Conservation (phyloP, 1,139 yeast species). For the Pichia sp. region DNA sequence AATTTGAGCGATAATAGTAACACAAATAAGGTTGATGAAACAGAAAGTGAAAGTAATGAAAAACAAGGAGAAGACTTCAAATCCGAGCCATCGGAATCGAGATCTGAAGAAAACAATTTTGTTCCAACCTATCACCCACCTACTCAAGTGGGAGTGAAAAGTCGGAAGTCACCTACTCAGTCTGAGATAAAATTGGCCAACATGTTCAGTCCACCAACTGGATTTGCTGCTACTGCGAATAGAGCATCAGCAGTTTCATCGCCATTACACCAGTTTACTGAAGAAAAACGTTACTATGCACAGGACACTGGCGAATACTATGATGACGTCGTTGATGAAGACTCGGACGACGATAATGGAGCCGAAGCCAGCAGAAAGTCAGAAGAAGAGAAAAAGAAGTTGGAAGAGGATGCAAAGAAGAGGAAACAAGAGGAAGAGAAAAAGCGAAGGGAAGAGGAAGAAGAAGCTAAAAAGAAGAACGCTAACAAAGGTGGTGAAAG, state of each 20-base stretch:
- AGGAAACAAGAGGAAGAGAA: conserved; percentile 17
- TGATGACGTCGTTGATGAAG: conserved; percentile 41
- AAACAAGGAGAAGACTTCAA: background rate
- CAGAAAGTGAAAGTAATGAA: background rate
- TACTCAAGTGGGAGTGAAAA: conserved; percentile 18
- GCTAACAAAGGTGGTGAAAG: conserved; percentile 5
- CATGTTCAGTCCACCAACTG: conserved; percentile 27
- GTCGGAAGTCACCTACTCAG: conserved; percentile 1
- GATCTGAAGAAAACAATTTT: background rate
- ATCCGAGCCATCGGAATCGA: background rate
- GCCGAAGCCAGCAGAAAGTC: conserved; percentile 21
- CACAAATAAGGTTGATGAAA: background rate
- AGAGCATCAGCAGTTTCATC: conserved; percentile 10
- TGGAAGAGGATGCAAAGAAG: conserved; percentile 14
- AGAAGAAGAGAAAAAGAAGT: conserved; percentile 23
- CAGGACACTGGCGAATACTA: conserved; percentile 36
- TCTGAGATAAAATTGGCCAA: background rate
- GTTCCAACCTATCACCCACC: conserved; percentile 18
- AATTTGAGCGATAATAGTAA: too few relatives aligned
- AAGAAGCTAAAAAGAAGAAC: conserved; percentile 11
- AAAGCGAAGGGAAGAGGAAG: conserved; percentile 25
- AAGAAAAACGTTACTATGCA: conserved; percentile 27
- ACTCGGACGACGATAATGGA: conserved; percentile 35
- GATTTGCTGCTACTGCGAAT: background rate
- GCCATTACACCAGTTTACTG: conserved; percentile 25